Evolutionary conservation across 495 filamentous ascomycete genomes (phyloP).

Genomic region (Achaetomiella virescens): DNA sequence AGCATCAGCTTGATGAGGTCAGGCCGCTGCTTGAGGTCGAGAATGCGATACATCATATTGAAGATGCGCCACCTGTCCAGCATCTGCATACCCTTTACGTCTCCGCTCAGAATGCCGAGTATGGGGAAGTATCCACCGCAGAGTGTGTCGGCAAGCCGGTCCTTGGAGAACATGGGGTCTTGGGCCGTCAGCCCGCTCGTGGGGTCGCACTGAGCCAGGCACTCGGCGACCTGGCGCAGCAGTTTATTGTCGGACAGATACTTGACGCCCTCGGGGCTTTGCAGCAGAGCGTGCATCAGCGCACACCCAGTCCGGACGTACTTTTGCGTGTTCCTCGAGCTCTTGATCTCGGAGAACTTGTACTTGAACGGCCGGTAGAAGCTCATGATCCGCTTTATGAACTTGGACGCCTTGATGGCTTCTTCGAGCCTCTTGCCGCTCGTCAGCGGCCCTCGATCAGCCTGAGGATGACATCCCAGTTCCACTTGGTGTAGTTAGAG

Average conservation of each 20-base stretch:
- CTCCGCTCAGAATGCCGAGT: slow-evolving; percentile 76
- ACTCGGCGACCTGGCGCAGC: slow-evolving; percentile 87
- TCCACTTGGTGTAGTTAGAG: slow-evolving; percentile 88
- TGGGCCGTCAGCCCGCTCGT: slow-evolving; percentile 83
- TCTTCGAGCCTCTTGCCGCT: slow-evolving; percentile 90
- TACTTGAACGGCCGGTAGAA: slow-evolving; percentile 98
- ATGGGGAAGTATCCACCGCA: slow-evolving; percentile 92
- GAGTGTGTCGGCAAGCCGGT: slow-evolving; percentile 75
- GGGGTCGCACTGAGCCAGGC: slow-evolving; percentile 85
- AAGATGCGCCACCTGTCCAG: slow-evolving; percentile 95
- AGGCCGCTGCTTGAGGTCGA: slow-evolving; percentile 81
- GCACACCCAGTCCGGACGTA: slow-evolving; percentile 88
- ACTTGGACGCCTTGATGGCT: slow-evolving; percentile 89
- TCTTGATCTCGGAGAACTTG: slow-evolving; percentile 78
- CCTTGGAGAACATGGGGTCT: slow-evolving; percentile 78
- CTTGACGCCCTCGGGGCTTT: slow-evolving; percentile 72
- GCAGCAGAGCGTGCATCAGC: slow-evolving; percentile 75
- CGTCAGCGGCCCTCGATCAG: slow-evolving; percentile 92
- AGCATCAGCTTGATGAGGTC: slow-evolving; percentile 84
- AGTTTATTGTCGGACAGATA: slow-evolving; percentile 91
- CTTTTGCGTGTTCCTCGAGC: slow-evolving; percentile 86
- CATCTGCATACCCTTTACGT: slow-evolving; percentile 76
- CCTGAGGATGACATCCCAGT: slow-evolving; percentile 85
- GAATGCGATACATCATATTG: slow-evolving; percentile 98
- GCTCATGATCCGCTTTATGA: slow-evolving; percentile 86